Evolutionary conservation across 345 rosid genomes (phyloP), one percentile per base, ranked within the genome.

Genomic region (Fremontodendron californicum): DNA sequence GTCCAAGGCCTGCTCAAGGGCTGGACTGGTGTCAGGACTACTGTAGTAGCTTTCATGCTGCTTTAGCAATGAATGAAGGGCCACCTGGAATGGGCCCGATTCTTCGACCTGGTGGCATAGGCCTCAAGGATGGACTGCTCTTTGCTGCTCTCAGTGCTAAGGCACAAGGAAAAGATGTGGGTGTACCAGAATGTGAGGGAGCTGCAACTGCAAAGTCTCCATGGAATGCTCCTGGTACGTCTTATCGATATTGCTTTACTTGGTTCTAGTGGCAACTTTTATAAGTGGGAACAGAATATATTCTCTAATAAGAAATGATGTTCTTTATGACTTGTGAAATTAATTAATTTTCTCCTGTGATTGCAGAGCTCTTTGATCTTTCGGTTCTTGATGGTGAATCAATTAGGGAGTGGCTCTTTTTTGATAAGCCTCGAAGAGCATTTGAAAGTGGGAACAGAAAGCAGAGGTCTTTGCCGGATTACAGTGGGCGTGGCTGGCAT

Each of bases 161-260:
- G 79, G 97, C 93, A 40, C 87, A 88, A 83, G 97, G 94, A 71
- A 92, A 91, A 87, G 94, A 88, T 81, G 99, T 92, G 4, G 99
- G 99, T 75, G 89, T 96, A 64, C 99, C 98, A 0, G 98, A 94
- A 83, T 96, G 99, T 21, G 97, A 92, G 83, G 99, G 99, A 82
- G 99, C 99, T 86, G 99, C 98, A 29, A 94, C 98, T 75, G 90
- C 99, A 1, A 96, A 96, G 79, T 96, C 98, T 73, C 99, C 99
- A 48, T 96, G 98, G 99, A 96, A 96, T 83, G 99, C 99, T 45
- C 97, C 99, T 27, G 99, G 99, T 94, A 79, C 71, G 85, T 74
- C 29, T 68, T 29, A 15, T 62, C 73, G 9, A 58, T 49, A 49
- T 74, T 83, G 70, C 69, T 71, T 75, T 58, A 33, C 43, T 77